Conservation (phyloP, 2,329 filamentous ascomycete species). For the Neonectria coccinea region DNA sequence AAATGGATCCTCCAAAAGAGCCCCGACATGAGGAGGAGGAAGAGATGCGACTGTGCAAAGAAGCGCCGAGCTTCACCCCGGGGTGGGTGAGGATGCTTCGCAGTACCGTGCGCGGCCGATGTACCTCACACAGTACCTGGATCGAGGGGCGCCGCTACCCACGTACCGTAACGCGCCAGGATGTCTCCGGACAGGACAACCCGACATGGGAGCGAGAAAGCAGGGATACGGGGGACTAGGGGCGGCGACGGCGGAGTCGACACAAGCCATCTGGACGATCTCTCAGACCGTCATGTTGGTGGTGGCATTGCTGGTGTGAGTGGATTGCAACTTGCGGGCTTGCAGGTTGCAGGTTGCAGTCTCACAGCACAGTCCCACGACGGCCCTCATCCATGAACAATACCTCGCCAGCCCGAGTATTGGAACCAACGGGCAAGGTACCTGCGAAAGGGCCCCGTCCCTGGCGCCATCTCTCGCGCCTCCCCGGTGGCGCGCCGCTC, state of each 20-base stretch:
- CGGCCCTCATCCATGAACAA: too few relatives aligned
- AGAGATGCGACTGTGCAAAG: not conserved
- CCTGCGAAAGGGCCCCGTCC: not conserved
- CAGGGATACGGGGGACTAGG: slow-evolving; percentile 9
- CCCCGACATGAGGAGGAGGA: not conserved
- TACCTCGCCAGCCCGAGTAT: too few relatives aligned
- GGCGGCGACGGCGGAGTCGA: slow-evolving; percentile 10
- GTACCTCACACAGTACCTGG: slow-evolving; percentile 8
- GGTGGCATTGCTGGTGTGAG: not conserved
- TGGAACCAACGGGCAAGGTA: too few relatives aligned
- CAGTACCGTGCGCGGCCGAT: not conserved
- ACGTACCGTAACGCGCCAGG: slow-evolving; percentile 6
- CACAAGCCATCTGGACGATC: slow-evolving; percentile 38
- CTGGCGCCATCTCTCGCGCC: not conserved
- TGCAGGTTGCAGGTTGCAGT: not conserved
- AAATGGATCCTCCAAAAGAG: not conserved
- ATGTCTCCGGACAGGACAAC: slow-evolving; percentile 5
- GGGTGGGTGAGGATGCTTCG: not conserved
- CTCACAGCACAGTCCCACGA: too few relatives aligned
- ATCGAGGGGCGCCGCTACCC: not conserved
- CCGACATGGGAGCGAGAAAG: slow-evolving; percentile 7
- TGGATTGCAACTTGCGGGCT: not conserved
- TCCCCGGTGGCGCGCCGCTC: not conserved
- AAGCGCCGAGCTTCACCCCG: slow-evolving; percentile 5
- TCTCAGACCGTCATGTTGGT: slow-evolving; percentile 25